Base-by-base conservation (phyloP, 192 early-diverging fungal species). In the Backusella tuberculispora region DNA sequence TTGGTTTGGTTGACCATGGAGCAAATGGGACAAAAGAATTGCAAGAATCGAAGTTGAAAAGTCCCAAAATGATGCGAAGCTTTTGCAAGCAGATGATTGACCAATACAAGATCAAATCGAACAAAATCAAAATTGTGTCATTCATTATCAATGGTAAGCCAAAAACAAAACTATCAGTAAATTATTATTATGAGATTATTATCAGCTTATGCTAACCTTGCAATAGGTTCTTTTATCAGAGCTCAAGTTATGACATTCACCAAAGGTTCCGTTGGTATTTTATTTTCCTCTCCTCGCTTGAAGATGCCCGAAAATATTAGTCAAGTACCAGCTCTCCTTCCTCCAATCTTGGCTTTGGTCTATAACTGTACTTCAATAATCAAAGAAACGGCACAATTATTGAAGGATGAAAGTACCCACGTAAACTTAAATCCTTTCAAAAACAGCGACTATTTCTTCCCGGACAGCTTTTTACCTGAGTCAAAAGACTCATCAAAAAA, bases 361-460 rank as follows among this genome's bases (percentile, higher is more conserved):
- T 60, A 60, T 60, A 60, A 60, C 53, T 60, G 53, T 29, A 24
- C 53, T 60, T 60, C 26, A 60, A 24, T 60, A 60, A 60, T 60
- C 53, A 60, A 60, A 60, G 53, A 60, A 60, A 60, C 53, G 53
- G 53, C 53, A 60, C 53, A 60, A 29, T 60, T 60, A 60, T 60
- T 60, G 53, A 26, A 60, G 5, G 53, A 29, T 60, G 19, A 60
- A 60, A 60, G 53, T 24, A 60, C 53, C 1, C 53, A 29, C 5
- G 21, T 60, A 60, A 60, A 60, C 53, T 60, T 60, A 60, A 60
- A 29, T 60, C 53, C 53, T 60, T 60, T 60, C 53, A 60, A 60
- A 60, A 60, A 26, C 53, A 60, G 53, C 53, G 53, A 60, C 8
- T n/a, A 60, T 60, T 60, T 60, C n/a, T 60, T 60, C 53, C 24